These are phyloP conservation scores for Alternaria solani DNA, from an alignment of 2,329 filamentous ascomycete genomes.

Conservation along the genomic window DNA sequence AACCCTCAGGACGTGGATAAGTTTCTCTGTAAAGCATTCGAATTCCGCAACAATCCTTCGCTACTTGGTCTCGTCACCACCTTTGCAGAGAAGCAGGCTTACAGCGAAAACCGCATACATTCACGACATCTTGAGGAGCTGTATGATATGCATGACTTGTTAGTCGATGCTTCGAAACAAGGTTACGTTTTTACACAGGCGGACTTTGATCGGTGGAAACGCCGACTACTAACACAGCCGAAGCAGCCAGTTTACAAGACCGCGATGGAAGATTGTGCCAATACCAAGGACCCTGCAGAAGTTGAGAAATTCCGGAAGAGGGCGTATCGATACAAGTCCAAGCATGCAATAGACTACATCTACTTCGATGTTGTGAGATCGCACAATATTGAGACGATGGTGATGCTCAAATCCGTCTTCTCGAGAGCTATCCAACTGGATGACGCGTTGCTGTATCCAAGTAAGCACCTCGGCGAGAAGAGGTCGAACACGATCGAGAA, in stretches of 20 bases:
- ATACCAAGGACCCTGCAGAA: constrained; percentile 23
- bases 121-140: constrained; percentile 35
- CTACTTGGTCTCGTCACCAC: constrained; percentile 71
- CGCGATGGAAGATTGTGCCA: constrained; percentile 38
- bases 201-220: constrained; percentile 61
- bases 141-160: constrained; percentile 54
- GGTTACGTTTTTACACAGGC: constrained; percentile 58
- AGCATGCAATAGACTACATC: constrained; percentile 70
- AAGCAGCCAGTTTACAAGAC: constrained; percentile 51
- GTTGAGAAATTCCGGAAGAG: constrained; percentile 27
- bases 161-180: constrained; percentile 58
- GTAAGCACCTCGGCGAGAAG: constrained; percentile 1
- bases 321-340: constrained; percentile 27
- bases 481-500: constrained; percentile 8
- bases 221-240: constrained; percentile 62
- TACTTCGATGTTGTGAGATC: constrained; percentile 63
- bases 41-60: constrained; percentile 65
- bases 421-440: constrained; percentile 33
- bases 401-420: constrained; percentile 35
- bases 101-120: constrained; percentile 52
- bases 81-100: constrained; percentile 70
- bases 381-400: constrained; percentile 45
- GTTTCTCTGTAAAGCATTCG: constrained; percentile 64
- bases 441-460: constrained; percentile 26
- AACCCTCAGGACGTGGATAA: constrained; percentile 46